Percentiles rank a stretch among this genome's conserved stretches.
These are phyloP conservation scores for Eimeria acervulina DNA, from an alignment of 169 alveolate genomes.

Conservation along the genomic window DNA sequence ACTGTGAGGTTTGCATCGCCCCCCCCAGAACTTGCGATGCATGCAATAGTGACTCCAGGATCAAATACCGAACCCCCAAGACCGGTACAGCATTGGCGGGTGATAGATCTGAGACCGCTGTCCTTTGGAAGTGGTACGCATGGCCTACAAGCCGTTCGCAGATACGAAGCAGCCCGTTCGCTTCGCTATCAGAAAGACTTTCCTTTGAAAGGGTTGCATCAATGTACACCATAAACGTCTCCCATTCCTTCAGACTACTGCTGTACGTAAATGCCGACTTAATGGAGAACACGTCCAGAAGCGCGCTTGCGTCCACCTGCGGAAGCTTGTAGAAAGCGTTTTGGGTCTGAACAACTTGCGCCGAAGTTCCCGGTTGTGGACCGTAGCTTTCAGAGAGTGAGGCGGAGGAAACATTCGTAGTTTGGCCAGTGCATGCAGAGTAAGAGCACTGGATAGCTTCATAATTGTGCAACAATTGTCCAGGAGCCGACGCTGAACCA, in stretches of 20 bases:
- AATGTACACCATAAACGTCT: background rate
- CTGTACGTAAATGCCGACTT: background rate
- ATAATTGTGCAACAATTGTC: background rate
- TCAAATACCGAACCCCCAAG: constrained; percentile 30
- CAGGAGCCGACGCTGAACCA: background rate
- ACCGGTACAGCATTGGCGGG: background rate
- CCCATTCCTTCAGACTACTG: background rate
- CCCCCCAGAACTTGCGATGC: background rate
- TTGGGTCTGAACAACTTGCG: background rate
- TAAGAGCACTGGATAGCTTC: background rate
- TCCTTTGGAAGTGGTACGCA: background rate
- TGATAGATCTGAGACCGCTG: background rate
- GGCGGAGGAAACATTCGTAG: background rate
- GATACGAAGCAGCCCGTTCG: background rate
- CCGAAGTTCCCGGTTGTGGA: background rate
- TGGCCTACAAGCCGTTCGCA: background rate
- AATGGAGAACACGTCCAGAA: background rate
- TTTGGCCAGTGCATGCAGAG: background rate
- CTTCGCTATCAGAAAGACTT: background rate
- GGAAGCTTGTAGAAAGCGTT: background rate
- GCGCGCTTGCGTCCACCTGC: background rate
- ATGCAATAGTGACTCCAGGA: background rate
- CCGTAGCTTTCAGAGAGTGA: background rate
- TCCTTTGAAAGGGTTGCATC: background rate
- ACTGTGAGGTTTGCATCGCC: background rate